phyloP scores from a whole-genome alignment of 306 rosid genomes.

The Trichosanthes cucumerina region DNA sequence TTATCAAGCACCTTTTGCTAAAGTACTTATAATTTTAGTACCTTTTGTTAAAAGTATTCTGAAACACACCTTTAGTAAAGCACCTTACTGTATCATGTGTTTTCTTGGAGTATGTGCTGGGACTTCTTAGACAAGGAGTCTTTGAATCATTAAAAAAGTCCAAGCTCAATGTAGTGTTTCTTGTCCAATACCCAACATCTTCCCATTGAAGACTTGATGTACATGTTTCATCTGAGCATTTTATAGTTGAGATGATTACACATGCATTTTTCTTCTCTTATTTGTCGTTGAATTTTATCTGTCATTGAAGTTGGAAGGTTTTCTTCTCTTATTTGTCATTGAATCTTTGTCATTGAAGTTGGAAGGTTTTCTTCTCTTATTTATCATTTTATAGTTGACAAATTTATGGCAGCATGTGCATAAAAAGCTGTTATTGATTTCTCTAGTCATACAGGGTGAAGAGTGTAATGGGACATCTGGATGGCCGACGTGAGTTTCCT shows the following conservation, averaged over 20 bases:
- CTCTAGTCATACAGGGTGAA: conserved; percentile 45
- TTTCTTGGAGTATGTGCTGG: not conserved
- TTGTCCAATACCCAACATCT: not conserved
- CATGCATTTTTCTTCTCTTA: not conserved
- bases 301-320: not conserved
- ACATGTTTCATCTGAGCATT: not conserved
- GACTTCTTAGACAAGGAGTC: not conserved
- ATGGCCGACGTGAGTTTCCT: conserved; percentile 71
- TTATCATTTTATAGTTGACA: not conserved
- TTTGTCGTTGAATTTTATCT: too few relatives aligned
- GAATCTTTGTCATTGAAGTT: not conserved
- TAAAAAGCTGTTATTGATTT: conserved; percentile 14
- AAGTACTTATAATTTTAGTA: not conserved
- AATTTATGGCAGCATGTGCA: not conserved
- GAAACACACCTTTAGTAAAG: not conserved
- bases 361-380: not conserved
- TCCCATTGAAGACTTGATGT: not conserved
- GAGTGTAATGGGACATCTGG: conserved; percentile 80
- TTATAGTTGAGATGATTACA: not conserved
- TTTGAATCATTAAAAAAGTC: not conserved
- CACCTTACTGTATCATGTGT: not conserved
- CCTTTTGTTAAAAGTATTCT: not conserved
- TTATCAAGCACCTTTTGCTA: not conserved
- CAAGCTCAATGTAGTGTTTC: not conserved
- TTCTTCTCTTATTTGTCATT: not conserved